These are phyloP conservation scores for Cicer judaicum DNA, from an alignment of 306 rosid species.

Conservation along the genomic window DNA sequence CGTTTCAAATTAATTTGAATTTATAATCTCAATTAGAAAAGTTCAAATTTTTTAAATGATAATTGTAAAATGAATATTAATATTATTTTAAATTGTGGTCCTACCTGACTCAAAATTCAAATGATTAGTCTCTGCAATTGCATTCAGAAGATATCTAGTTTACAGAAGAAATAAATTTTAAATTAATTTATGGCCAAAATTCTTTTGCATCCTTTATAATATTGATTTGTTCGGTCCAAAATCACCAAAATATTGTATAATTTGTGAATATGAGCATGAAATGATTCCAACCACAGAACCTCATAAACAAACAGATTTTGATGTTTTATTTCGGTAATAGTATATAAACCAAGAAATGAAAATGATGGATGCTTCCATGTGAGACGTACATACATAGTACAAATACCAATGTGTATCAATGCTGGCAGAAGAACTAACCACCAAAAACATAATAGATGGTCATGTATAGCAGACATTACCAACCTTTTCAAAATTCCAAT, in stretches of 20 bases:
- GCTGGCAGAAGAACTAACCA: neutral
- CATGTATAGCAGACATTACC: neutral
- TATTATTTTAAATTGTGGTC: no score
- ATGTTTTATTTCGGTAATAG: neutral
- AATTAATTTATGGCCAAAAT: no score
- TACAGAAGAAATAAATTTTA: no score
- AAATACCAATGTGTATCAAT: neutral
- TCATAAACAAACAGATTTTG: neutral
- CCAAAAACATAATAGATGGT: slow-evolving; percentile 14
- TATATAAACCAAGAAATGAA: slow-evolving; percentile 15
- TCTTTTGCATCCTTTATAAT: no score
- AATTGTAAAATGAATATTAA: no score
- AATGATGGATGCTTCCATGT: neutral
- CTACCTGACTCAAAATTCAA: no score
- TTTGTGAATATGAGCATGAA: neutral
- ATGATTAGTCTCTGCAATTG: no score
- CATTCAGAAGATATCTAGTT: no score
- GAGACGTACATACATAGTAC: neutral
- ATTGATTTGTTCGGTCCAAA: no score
- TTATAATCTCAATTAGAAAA: no score
- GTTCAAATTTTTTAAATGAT: rapidly evolving
- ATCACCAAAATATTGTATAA: no score
- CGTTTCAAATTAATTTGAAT: no score
- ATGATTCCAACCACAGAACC: slow-evolving; percentile 4
- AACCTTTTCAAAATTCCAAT: slow-evolving; percentile 40